Base-by-base conservation (phyloP, 106 monocot species). In the Cymbidium sinense region DNA sequence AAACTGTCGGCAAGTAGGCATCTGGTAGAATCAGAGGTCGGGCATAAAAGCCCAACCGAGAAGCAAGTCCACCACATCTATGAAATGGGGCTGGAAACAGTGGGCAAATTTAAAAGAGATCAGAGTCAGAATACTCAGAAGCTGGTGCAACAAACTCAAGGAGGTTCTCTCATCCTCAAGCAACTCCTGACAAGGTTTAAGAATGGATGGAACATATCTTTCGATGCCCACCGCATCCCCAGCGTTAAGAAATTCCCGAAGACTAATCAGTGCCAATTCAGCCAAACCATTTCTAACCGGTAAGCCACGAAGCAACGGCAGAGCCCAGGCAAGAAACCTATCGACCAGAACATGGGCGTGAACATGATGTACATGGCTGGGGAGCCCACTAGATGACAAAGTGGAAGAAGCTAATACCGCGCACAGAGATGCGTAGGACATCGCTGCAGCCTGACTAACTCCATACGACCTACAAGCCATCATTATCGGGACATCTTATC, bases 151-250 rank as follows among this genome's bases (percentile, higher is more conserved):
- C 74, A 99, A 77, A 64, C 79, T 72, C 28, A 90, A 77, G 29
- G 94, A 85, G 69, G 99, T 99, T 73, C 92, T 88, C 85, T 99
- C 99, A 51, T 99, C 95, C 84, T 99, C 99, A 0, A 99, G 94
- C 76, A 99, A 79, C 79, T 90, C 90, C 39, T 90, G 94, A 74
- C 86, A 95, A 5, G 92, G 78, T 77, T 87, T 90, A 21, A 99
- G 88, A 39, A 94, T 90, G 2, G 88, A 64, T 1, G 83, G 85
- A 27, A 89, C 81, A 78, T 90, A 90, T 28, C 83, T 75, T 43
- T 86, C 90, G 7, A 81, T 39, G 43, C 79, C 78, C 12, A 44
- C 69, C 13, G 84, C 82, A 64, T 91, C 87, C 13, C 87, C 92
- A 27, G 58, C 29, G 30, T 64, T 78, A 37, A 99, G 95, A 47